Base-by-base conservation (phyloP, 345 rosid genomes). In the Aquilaria sinensis region DNA sequence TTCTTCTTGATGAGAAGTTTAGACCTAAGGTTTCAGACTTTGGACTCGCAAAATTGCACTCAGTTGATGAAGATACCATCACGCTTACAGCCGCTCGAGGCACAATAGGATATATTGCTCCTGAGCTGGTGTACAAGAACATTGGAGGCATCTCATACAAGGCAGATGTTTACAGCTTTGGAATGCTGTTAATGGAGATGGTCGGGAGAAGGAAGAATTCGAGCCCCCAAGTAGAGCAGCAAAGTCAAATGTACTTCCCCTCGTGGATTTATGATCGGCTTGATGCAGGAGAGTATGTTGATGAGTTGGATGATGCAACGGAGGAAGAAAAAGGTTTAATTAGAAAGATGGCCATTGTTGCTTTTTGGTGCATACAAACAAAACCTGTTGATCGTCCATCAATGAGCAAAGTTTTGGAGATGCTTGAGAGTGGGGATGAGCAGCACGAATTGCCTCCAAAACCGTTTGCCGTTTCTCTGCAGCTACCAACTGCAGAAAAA, bases 51-150 rank as follows among this genome's bases (percentile, higher is more conserved):
- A 51, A 51, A 4, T 51, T 72, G 47, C 32, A 57, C 12, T 33
- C 69, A 1, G 37, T 46, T 5, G 57, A 62, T 34, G 48, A 34
- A 0, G 16, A 11, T 1, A 12, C 41, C 16, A 12, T 51, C 0
- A 49, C 65, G 31, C 65, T 74, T 50, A 69, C 78, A 0, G 54
- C 53, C 10, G 66, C 69, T n/a, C 30, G 74, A 7, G 74, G 71
- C 23, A 70, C 71, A 2, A 1, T 65, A 37, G 68, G 78, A 4
- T 74, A 61, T 9, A 61, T 49, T 41, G 55, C 64, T 31, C 64
- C 46, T 7, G 31, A 61, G 16, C 15, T 61, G 9, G 48, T 61
- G 31, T 61, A 61, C 11, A 49, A 49, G 2, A 61, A 14, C 1
- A 31, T 61, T 9, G 64, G 55, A 49, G n/a, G 41, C 6, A 32